Base-by-base conservation (phyloP, 2,329 filamentous ascomycete genomes). In the Keithomyces neogunnii region DNA sequence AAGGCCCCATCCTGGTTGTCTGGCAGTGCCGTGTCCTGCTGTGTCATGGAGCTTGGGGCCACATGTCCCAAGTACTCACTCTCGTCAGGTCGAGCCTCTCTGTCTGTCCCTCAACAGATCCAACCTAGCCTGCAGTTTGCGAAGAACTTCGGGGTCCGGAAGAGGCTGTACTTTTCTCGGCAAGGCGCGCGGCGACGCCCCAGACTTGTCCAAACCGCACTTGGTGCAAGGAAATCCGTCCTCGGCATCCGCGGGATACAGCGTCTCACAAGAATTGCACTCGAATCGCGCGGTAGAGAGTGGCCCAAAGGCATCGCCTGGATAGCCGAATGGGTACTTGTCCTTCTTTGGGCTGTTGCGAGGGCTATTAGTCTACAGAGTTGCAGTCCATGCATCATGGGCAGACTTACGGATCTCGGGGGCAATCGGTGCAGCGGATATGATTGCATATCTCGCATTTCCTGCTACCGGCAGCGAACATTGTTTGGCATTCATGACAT, bases 371-470 rank as follows among this genome's bases (percentile, higher is more conserved):
- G 53, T 35, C 6, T 35, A 10, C 38, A 40, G 26, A 28, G 4
- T 44, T 7, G 11, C 1, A 9, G 30, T 9, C 4, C 6, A 29
- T 11, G 28, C 32, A 8, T 57, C 48, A 36, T 35, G 10, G 28
- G 31, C 29, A 35, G 31, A 82, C 86, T 66, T 79, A 89, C 77
- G 89, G 89, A 61, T 89, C 84, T 59, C 89, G 77, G 31, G 88
- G 88, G 66, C 89, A 95, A 63, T 85, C 85, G 39, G 82, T 88
- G 72, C 89, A 95, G 50, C 88, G 83, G 48, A 76, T 66, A 66
- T 95, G 90, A 31, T 75, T 71, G 67, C 90, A 95, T 39, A 73
- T 74, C 6, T 73, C 67, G 65, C 90, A 95, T 0, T 63, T 79
- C 70, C 84, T 88, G 53, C 68, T 73, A 33, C 76, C 73, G 5